Percentiles rank a stretch among this genome's conserved stretches.
These are phyloP conservation scores for Phytopythium kandeliae DNA, from an alignment of 352 stramenopile genomes.

Conservation along the genomic window DNA sequence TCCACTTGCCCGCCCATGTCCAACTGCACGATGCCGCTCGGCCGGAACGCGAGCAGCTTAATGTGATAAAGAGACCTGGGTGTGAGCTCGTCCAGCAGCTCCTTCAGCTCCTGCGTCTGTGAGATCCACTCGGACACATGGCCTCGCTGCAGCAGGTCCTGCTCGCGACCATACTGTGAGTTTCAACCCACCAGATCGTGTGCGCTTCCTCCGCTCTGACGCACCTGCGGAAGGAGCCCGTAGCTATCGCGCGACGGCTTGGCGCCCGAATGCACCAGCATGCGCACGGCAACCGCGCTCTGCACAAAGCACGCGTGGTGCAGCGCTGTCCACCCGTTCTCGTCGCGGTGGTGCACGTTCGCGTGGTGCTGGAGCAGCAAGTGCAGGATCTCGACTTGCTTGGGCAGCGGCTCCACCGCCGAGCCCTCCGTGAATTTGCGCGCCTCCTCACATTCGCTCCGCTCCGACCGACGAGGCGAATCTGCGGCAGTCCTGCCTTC, in stretches of 20 bases:
- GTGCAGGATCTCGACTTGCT: conserved; percentile 71
- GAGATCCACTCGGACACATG: conserved; percentile 65
- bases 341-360: conserved; percentile 77
- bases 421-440: conserved; percentile 45
- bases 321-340: conserved; percentile 80
- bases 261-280: conserved; percentile 69
- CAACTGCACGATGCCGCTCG: conserved; percentile 77
- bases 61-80: conserved; percentile 60
- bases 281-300: conserved; percentile 62
- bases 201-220: too few relatives aligned
- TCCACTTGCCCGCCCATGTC: conserved; percentile 81
- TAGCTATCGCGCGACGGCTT: conserved; percentile 64
- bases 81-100: conserved; percentile 60
- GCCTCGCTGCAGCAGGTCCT: conserved; percentile 66
- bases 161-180: not conserved
- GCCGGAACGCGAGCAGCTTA: conserved; percentile 71
- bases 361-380: conserved; percentile 63
- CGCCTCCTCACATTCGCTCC: conserved; percentile 28
- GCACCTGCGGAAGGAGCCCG: conserved; percentile 71
- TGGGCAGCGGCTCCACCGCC: conserved; percentile 51
- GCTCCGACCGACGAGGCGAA: conserved; percentile 4
- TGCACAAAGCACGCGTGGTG: conserved; percentile 79
- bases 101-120: conserved; percentile 70
- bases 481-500: conserved; percentile 5
- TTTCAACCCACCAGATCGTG: too few relatives aligned